Evolutionary conservation across 176 grass and related monocot genomes (phyloP).

Genomic region (Pharus latifolius): DNA sequence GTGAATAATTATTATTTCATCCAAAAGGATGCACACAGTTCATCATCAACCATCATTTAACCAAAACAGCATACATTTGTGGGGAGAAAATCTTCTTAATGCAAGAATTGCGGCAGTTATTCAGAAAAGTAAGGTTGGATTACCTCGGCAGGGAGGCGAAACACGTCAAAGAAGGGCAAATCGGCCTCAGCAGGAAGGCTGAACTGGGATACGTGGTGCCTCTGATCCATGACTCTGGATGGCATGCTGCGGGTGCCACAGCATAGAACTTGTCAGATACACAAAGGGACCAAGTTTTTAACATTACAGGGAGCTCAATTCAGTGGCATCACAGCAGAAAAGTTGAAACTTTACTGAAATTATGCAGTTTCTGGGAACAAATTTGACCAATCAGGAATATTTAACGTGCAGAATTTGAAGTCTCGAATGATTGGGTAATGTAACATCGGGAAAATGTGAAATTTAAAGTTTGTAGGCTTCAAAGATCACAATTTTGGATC

Average conservation of each 20-base stretch:
- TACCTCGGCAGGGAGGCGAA: conserved; percentile 44
- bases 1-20: conserved; percentile 6
- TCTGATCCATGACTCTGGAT: conserved; percentile 76
- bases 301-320: conserved; percentile 1
- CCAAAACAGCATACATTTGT: not conserved
- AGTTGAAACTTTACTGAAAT: not conserved
- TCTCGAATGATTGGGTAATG: not conserved
- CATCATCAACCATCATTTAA: conserved; percentile 15
- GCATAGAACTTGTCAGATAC: conserved; percentile 16
- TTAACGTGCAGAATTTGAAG: not conserved
- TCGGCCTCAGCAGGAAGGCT: conserved; percentile 15
- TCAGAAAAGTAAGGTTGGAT: not conserved
- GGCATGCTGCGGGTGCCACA: conserved; percentile 53
- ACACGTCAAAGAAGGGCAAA: conserved; percentile 51
- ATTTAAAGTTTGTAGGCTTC: not conserved
- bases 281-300: not conserved
- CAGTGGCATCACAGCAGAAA: conserved; percentile 24
- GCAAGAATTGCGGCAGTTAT: not conserved
- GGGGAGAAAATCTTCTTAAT: not conserved
- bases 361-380: not conserved
- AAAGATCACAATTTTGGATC: not conserved
- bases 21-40: not conserved
- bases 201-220: conserved; percentile 27
- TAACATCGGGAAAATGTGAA: not conserved
- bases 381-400: not conserved